phyloP scores from a whole-genome alignment of 1,139 yeast species.

The Hemisphaericaspora xylofermentans region DNA sequence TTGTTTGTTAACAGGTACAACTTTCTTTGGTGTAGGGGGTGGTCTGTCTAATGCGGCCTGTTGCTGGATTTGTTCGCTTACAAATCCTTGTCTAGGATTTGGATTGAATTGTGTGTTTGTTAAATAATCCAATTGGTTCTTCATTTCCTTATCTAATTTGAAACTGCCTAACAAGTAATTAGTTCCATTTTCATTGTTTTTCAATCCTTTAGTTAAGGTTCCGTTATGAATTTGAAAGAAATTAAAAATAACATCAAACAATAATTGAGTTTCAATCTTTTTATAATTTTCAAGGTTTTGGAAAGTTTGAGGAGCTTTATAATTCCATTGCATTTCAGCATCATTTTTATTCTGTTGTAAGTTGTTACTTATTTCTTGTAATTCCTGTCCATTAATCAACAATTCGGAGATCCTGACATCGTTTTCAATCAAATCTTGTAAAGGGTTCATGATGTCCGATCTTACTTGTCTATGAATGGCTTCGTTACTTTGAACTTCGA shows the following conservation, averaged over 20 bases:
- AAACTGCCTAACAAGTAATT: conserved; percentile 56
- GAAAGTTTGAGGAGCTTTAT: conserved; percentile 75
- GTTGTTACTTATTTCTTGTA: conserved; percentile 33
- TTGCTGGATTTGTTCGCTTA: conserved; percentile 7
- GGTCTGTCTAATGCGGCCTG: conserved; percentile 3
- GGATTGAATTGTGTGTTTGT: conserved; percentile 27
- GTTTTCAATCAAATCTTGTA: conserved; percentile 50
- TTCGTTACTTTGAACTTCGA: conserved; percentile 55
- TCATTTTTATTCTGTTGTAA: conserved; percentile 21
- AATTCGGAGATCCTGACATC: conserved; percentile 51
- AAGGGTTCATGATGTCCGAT: conserved; percentile 55
- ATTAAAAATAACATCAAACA: conserved; percentile 68
- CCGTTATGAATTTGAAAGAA: conserved; percentile 64
- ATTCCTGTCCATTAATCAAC: conserved; percentile 41
- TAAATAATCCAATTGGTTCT: conserved; percentile 35
- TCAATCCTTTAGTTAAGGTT: conserved; percentile 43
- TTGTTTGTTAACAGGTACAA: conserved; percentile 9
- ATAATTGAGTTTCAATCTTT: conserved; percentile 58
- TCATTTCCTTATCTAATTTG: conserved; percentile 41
- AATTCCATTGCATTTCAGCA: conserved; percentile 62
- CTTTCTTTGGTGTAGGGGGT: conserved; percentile 5
- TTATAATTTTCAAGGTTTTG: conserved; percentile 78
- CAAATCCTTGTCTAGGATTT: conserved; percentile 11
- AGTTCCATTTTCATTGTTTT: conserved; percentile 63
- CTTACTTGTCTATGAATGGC: conserved; percentile 52